Evolutionary conservation across 768 basidiomycete genomes (phyloP), one percentile per base, ranked within the genome.

Genomic region (Lentinula detonsa): DNA sequence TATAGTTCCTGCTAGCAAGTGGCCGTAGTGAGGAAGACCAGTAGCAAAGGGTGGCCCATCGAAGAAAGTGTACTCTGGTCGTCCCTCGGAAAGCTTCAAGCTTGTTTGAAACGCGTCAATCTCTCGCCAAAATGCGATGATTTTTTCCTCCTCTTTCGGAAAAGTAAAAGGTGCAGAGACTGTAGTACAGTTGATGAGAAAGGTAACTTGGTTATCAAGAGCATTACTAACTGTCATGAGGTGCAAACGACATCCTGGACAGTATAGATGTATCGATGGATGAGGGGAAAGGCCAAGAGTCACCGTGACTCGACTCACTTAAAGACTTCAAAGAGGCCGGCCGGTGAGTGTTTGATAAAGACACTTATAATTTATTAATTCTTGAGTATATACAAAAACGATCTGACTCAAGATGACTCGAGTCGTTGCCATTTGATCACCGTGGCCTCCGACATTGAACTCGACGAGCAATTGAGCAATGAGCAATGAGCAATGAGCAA

Each of bases 11-110:
- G 93, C 91, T 43, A 97, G 82, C 52, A 97, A 75, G 77, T 96
- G 94, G 7, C 96, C 96, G 67, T 98, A 98, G 71, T 98, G 96
- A 6, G 96, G 96, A 66, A 95, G 77, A 48, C 97, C 97, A 1
- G 96, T 98, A 0, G 96, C 96, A 68, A 98, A 98, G 0, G 96
- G 96, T 2, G 95, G 95, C 4, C 95, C 95, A 72, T 98, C 97
- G 75, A 94, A 98, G 79, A 99, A 99, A 23, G 94, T 86, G 72
- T 81, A 99, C 69, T 91, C 87, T 16, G 95, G 94, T 42, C 87
- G 82, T 3, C 95, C 95, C 70, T 96, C 89, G 0, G 93, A 93
- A 50, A 95, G 86, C 76, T 93, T 94, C 66, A 98, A 74, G 66
- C 91, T 93, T 6, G 95, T 98, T 70, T 89, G 85, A 76, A 99